These are phyloP conservation scores for Asclepias syriaca DNA, from an alignment of 257 asterid genomes.

Conservation along the genomic window DNA sequence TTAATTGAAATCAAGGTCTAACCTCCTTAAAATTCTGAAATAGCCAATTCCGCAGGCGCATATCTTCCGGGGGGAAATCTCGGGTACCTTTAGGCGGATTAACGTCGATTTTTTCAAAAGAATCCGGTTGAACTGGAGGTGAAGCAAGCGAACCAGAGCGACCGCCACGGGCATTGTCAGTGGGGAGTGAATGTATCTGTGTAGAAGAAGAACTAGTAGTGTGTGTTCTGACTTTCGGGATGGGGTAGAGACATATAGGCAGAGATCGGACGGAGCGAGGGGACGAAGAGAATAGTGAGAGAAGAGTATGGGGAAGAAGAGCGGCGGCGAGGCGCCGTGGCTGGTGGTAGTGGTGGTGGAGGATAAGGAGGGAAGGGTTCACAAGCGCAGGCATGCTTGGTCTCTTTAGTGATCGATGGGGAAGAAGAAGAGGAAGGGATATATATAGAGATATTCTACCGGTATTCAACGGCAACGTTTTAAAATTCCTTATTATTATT, in stretches of 20 bases:
- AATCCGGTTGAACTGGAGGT: slow-evolving; percentile 43
- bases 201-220: slow-evolving; percentile 22
- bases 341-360: slow-evolving; percentile 35
- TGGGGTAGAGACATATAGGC: slow-evolving; percentile 13
- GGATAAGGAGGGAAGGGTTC: slow-evolving; percentile 50
- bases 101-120: slow-evolving; percentile 62
- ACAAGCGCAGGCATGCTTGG: slow-evolving; percentile 45
- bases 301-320: slow-evolving; percentile 18
- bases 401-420: neutral
- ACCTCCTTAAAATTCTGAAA: slow-evolving; percentile 86
- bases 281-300: slow-evolving; percentile 17
- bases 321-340: slow-evolving; percentile 30
- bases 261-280: slow-evolving; percentile 4
- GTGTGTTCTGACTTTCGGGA: slow-evolving; percentile 10
- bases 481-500: too few relatives aligned
- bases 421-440: too few relatives aligned
- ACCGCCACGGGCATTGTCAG: slow-evolving; percentile 44
- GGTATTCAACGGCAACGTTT: too few relatives aligned
- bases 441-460: too few relatives aligned
- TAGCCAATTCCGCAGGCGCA: slow-evolving; percentile 96
- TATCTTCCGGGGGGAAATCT: slow-evolving; percentile 94
- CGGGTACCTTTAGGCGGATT: slow-evolving; percentile 98
- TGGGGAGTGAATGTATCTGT: slow-evolving; percentile 31
- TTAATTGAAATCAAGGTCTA: neutral
- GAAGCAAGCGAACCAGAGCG: slow-evolving; percentile 60